phyloP scores from a whole-genome alignment of 495 filamentous ascomycete genomes.

The Lophiotrema nucula region DNA sequence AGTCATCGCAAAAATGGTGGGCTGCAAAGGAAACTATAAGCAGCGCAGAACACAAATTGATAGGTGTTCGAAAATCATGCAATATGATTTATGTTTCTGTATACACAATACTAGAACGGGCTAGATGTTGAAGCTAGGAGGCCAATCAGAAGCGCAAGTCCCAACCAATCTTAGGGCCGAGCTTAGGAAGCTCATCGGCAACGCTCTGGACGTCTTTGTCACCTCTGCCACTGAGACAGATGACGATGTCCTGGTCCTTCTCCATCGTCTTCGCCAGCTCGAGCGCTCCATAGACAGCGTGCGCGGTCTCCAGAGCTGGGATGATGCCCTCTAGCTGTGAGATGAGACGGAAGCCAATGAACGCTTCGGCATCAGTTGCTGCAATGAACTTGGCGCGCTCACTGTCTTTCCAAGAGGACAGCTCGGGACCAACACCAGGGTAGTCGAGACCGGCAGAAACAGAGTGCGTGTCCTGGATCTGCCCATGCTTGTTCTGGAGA shows the following conservation, averaged over 20 bases:
- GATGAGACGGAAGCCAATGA: conserved; percentile 82
- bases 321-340: conserved; percentile 92
- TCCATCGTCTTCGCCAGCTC: conserved; percentile 89
- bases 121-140: too few species aligned
- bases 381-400: conserved; percentile 83
- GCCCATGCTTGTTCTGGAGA: conserved; percentile 85
- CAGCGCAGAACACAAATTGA: too few species aligned
- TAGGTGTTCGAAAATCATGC: too few species aligned
- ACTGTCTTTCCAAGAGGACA: conserved; percentile 87
- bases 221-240: conserved; percentile 87
- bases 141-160: conserved; percentile 66
- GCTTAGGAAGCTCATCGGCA: conserved; percentile 82
- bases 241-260: conserved; percentile 86
- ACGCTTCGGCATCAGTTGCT: conserved; percentile 88
- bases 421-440: conserved; percentile 91
- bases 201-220: conserved; percentile 99
- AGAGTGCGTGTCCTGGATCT: conserved; percentile 92
- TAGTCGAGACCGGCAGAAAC: conserved; percentile 98
- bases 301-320: conserved; percentile 88
- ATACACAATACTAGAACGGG: too few species aligned
- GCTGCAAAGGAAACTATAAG: too few species aligned
- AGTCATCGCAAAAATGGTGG: too few species aligned
- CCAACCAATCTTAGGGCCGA: conserved; percentile 94
- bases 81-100: too few species aligned
- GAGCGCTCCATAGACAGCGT: conserved; percentile 86